A percentile compares a stretch with the other conserved stretches of the same genome.
Conservation (phyloP, 768 basidiomycete species). For the Tricholoma flavovirens region DNA sequence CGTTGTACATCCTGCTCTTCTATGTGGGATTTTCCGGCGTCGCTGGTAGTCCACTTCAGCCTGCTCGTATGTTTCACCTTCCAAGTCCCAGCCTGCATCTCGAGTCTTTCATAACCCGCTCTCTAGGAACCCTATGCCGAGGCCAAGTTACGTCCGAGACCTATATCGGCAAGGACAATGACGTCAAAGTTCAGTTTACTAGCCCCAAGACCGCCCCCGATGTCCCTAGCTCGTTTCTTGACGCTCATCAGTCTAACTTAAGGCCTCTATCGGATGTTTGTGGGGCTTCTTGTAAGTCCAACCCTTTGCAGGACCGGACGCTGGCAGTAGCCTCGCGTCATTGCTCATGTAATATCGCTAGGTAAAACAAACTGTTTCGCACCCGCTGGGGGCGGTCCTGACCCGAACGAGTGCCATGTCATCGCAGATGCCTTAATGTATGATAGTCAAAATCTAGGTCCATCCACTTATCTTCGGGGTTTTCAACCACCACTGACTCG, state of each 20-base stretch:
- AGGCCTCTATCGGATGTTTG: not conserved
- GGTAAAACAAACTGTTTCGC: not conserved
- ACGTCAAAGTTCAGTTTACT: not conserved
- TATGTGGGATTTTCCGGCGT: not conserved
- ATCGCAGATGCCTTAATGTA: conserved; percentile 1
- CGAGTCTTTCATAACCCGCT: not conserved
- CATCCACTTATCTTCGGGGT: not conserved
- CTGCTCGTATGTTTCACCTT: not conserved
- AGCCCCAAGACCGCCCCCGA: not conserved
- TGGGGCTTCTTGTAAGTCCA: not conserved
- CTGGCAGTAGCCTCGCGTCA: no score
- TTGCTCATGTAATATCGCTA: not conserved
- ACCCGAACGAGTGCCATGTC: conserved; percentile 4
- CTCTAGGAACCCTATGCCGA: not conserved
- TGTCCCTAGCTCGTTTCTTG: not conserved
- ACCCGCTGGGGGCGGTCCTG: conserved; percentile 1
- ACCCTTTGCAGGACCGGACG: no score
- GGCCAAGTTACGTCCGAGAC: not conserved
- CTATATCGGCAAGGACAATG: not conserved
- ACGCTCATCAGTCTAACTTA: not conserved
- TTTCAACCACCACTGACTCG: not conserved
- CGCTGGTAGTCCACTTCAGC: not conserved
- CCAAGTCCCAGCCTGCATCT: not conserved
- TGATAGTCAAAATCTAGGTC: conserved; percentile 2
- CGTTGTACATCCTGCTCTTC: not conserved